Evolutionary conservation across 306 rosid genomes (phyloP).

Genomic region (Hippophae rhamnoides): DNA sequence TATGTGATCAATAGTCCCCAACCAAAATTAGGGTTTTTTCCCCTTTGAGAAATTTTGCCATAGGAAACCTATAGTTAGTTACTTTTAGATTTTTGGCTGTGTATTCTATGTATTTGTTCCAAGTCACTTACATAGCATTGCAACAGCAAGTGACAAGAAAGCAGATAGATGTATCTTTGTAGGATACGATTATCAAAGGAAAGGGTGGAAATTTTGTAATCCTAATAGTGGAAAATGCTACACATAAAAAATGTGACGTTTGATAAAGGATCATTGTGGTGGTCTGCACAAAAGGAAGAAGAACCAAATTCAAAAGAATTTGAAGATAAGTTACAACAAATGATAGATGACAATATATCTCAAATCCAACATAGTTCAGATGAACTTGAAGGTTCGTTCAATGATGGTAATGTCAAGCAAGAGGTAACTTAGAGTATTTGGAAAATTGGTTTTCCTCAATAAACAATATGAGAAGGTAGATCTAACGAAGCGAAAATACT

Average conservation of each 20-base stretch:
- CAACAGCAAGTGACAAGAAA: not conserved
- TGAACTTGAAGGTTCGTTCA: not conserved
- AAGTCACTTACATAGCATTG: not conserved
- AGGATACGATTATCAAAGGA: not conserved
- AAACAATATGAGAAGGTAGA: not conserved
- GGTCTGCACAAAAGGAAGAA: not conserved
- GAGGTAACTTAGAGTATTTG: not conserved
- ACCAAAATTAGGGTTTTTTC: not conserved
- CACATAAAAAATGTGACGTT: not conserved
- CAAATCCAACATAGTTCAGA: not conserved
- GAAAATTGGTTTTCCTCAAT: not conserved
- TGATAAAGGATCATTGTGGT: not conserved
- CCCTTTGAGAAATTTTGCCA: not conserved
- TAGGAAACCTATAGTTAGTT: not conserved
- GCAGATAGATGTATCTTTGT: not conserved
- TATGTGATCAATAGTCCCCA: not conserved
- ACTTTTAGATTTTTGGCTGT: not conserved
- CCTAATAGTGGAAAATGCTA: not conserved
- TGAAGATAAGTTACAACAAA: not conserved
- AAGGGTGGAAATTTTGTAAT: not conserved
- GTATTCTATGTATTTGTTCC: not conserved
- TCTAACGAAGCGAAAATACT: not conserved
- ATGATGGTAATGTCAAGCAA: not conserved
- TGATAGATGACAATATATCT: not conserved
- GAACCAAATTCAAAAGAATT: not conserved